Evolutionary conservation across 2,329 filamentous ascomycete species (phyloP).

Genomic region (Ophiostoma sp.): DNA sequence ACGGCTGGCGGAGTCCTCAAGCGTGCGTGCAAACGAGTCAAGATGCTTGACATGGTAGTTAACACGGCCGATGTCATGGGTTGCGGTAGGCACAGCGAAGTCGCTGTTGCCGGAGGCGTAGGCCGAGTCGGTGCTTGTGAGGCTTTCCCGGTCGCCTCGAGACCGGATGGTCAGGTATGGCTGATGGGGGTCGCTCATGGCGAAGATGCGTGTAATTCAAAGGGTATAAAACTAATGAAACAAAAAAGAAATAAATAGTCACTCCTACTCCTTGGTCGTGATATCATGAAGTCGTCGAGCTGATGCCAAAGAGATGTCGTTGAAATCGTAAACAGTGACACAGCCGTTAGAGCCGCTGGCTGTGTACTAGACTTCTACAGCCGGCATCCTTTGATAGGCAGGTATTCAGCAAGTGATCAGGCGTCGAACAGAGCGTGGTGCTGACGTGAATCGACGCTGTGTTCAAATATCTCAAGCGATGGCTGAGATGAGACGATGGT

Average conservation of each 20-base stretch:
- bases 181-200: constrained; percentile 40
- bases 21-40: constrained; percentile 48
- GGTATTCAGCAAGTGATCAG: neutral
- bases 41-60: constrained; percentile 55
- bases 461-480: neutral
- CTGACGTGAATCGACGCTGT: neutral
- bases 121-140: constrained; percentile 46
- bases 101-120: constrained; percentile 42
- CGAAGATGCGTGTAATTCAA: constrained; percentile 13
- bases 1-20: constrained; percentile 52
- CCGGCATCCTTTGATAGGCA: neutral
- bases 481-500: neutral
- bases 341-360: constrained; percentile 12
- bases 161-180: constrained; percentile 52
- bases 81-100: constrained; percentile 39
- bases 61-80: constrained; percentile 53
- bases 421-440: neutral
- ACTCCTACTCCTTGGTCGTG: neutral
- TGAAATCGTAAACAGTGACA: constrained; percentile 2
- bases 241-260: neutral
- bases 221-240: constrained; percentile 1
- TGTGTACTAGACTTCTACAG: neutral
- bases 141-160: constrained; percentile 41
- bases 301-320: constrained; percentile 5
- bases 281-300: neutral